Conservation (phyloP, 2,329 filamentous ascomycete genomes). For the Hymenoscyphus infarciens region DNA sequence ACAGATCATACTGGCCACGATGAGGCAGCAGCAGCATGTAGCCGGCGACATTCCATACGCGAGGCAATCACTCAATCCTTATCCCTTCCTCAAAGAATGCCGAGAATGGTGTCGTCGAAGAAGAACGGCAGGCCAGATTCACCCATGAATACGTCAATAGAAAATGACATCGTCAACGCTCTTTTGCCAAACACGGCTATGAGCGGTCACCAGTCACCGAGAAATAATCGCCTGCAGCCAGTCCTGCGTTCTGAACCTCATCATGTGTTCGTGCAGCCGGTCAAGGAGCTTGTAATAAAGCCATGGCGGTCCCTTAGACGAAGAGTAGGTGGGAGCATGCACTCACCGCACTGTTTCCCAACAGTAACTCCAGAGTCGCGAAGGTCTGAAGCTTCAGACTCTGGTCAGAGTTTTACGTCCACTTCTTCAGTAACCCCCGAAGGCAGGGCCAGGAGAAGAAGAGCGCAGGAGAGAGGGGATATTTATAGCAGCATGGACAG, state of each 20-base stretch:
- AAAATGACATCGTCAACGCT: not conserved
- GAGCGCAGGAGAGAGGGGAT: constrained; percentile 30
- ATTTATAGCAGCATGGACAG: constrained; percentile 29
- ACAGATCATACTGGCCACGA: constrained; percentile 10
- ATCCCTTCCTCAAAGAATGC: not conserved
- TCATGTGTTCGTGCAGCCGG: constrained; percentile 33
- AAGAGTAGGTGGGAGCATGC: constrained; percentile 28
- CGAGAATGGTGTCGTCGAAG: not conserved
- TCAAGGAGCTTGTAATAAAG: constrained; percentile 32
- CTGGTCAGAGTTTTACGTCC: constrained; percentile 13
- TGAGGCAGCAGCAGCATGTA: constrained; percentile 3
- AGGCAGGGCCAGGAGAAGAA: constrained; percentile 24
- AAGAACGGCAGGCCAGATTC: not conserved
- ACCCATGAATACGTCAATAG: not conserved
- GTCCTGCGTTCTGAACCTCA: constrained; percentile 31
- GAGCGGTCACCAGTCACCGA: not conserved
- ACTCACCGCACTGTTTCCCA: constrained; percentile 18
- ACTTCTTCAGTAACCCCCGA: constrained; percentile 21
- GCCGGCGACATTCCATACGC: constrained; percentile 7
- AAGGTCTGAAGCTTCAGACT: constrained; percentile 14
- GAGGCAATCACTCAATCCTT: not conserved
- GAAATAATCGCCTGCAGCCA: constrained; percentile 26
- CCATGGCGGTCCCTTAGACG: constrained; percentile 29
- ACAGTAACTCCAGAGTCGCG: constrained; percentile 17
- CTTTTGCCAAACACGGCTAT: not conserved